A percentile compares a stretch with the other conserved stretches of the same genome.
phyloP scores from a whole-genome alignment of 148 eudicot genomes.

The Simmondsia chinensis region DNA sequence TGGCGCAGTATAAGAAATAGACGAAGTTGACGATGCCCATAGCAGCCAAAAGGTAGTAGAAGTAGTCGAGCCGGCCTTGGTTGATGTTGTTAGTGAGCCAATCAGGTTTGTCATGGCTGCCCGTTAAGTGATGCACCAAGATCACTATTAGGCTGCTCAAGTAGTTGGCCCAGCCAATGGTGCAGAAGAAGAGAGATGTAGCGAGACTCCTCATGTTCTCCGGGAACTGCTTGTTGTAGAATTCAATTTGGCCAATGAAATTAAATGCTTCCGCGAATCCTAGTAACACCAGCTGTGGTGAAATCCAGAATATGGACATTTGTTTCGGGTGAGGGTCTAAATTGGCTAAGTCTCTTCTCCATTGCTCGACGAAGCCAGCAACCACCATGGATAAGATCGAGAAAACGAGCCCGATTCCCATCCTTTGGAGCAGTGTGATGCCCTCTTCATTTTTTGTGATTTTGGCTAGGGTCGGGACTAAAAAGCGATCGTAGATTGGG shows the following conservation, averaged over 20 bases:
- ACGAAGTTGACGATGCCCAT: slow-evolving; percentile 18
- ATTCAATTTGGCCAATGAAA: slow-evolving; percentile 15
- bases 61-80: slow-evolving; percentile 31
- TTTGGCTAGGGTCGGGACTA: slow-evolving; percentile 12
- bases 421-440: slow-evolving; percentile 27
- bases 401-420: slow-evolving; percentile 24
- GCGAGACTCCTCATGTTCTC: slow-evolving; percentile 39
- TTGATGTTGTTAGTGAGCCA: slow-evolving; percentile 39
- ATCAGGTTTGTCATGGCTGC: neutral
- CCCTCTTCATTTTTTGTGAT: slow-evolving; percentile 17
- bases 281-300: slow-evolving; percentile 18
- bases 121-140: slow-evolving; percentile 19
- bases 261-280: slow-evolving; percentile 31
- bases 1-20: slow-evolving; percentile 20
- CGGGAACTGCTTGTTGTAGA: slow-evolving; percentile 29
- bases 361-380: slow-evolving; percentile 18
- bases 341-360: slow-evolving; percentile 6
- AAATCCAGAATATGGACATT: slow-evolving; percentile 23
- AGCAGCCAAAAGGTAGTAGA: slow-evolving; percentile 20
- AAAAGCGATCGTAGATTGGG: slow-evolving; percentile 12
- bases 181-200: slow-evolving; percentile 15
- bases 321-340: slow-evolving; percentile 5
- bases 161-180: slow-evolving; percentile 19
- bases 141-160: slow-evolving; percentile 16
- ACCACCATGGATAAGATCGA: slow-evolving; percentile 5